Conservation (phyloP, 352 stramenopile species). For the Pythium chondricola region DNA sequence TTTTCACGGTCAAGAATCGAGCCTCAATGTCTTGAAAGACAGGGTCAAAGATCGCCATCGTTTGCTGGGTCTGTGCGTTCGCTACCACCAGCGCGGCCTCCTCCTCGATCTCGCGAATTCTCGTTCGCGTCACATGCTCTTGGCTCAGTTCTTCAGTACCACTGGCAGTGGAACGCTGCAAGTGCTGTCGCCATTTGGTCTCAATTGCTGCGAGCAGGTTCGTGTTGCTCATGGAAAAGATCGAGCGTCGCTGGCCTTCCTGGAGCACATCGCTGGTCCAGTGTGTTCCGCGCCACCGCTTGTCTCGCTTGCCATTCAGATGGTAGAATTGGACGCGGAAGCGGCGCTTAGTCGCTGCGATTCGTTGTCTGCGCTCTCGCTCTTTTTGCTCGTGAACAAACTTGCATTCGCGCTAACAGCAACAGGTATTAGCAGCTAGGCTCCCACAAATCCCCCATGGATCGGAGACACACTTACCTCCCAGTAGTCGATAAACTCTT, state of each 20-base stretch:
- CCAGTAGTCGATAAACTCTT: constrained; percentile 79
- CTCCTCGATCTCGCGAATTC: constrained; percentile 24
- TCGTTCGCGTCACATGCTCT: constrained; percentile 11
- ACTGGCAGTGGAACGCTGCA: neutral
- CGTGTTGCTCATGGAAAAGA: constrained; percentile 42
- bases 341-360: constrained; percentile 44
- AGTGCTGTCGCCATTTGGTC: constrained; percentile 38
- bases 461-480: constrained; percentile 51
- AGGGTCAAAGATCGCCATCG: constrained; percentile 52
- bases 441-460: too few relatives aligned
- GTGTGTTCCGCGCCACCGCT: constrained; percentile 38
- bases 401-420: constrained; percentile 46
- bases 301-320: constrained; percentile 53
- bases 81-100: constrained; percentile 39
- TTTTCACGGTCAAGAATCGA: constrained; percentile 36
- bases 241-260: constrained; percentile 37
- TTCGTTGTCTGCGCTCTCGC: constrained; percentile 24
- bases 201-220: constrained; percentile 48
- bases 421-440: constrained; percentile 4
- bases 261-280: constrained; percentile 45
- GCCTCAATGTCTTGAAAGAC: constrained; percentile 51
- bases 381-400: constrained; percentile 31
- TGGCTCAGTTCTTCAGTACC: constrained; percentile 12
- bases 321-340: constrained; percentile 48
- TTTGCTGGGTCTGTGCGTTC: constrained; percentile 52